Base-by-base conservation (phyloP, 2,329 filamentous ascomycete species). In the Penicillium crustosum region DNA sequence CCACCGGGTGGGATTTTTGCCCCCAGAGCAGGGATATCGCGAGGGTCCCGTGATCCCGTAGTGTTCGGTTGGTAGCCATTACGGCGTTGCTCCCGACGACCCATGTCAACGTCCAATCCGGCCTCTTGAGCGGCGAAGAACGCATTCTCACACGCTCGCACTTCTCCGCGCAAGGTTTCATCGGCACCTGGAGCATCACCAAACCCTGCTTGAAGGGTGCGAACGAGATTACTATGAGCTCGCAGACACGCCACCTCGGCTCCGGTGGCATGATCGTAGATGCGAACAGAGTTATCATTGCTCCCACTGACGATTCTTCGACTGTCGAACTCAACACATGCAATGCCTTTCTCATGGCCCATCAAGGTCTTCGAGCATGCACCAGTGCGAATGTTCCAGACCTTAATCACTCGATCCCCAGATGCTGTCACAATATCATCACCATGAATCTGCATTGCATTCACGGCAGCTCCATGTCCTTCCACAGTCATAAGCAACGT, bases 321-420 rank as follows among this genome's bases (percentile, higher is more conserved):
- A 27, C 91, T 92, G 71, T 99, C 94, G 70, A 94, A 97, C 75
- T 99, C 93, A 17, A 99, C 93, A 73, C 94, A 99, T 3, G 94
- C 94, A 67, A 99, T 97, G 33, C 94, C 94, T 73, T 99, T 99
- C 62, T 86, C 86, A 69, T 99, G 94, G 2, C 93, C 94, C 39
- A 90, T 82, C 35, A 96, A 86, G 0, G 90, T 96, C 67, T 89
- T 86, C 44, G 84, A 82, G 72, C 90, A 93, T 43, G 83, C 79
- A 57, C 91, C 90, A 8, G 86, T 89, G 19, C 88, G 88, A 79
- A 96, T 90, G 73, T 95, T 89, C 94, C 94, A 99, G 21, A 97
- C 83, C 73, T 96, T 97, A 76, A 99, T 93, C 61, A 89, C 86
- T 38, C 94, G 88, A 73, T 99, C 94, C 19, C 94, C 94, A 53